Base-by-base conservation (phyloP, 108 stramenopile species). In the Cylindrotheca fusiformis region DNA sequence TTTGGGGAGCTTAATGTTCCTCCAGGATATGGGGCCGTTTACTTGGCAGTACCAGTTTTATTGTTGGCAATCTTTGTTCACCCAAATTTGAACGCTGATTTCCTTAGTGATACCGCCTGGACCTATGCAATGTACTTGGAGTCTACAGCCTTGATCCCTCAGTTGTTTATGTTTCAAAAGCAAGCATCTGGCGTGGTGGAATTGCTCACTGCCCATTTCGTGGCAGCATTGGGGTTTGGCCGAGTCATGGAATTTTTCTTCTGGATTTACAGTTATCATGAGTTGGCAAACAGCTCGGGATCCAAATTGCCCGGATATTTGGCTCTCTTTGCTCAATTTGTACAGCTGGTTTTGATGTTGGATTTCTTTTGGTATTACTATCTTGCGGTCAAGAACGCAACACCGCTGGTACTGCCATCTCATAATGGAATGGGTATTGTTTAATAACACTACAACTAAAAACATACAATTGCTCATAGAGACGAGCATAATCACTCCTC, bases 301-400 rank as follows among this genome's bases (percentile, higher is more conserved):
- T 93, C 92, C 29, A 78, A 78, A 56, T 67, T 95, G 59, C 95
- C 96, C 46, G 99, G 99, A 36, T 94, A 96, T 67, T 63, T 98
- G 30, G 97, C 98, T n/a, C 76, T 99, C 33, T 78, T 97, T 64
- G 76, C 95, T 12, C 99, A 98, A 78, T 87, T 98, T 58, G 75
- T 94, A n/a, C 97, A 99, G 69, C 77, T 97, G 58, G 78, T 95
- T 54, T 72, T 98, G 57, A 98, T 99, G 97, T 68, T 85, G 25
- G 97, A 98, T 58, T 99, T 98, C 78, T 97, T 97, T 82, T 97
- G 93, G 86, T 97, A 97, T 59, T 99, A 99, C 81, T 85, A 95
- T 69, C 75, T 85, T 44, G 88, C 95, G 21, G 87, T 95, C 4
- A 88, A 89, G 67, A 92, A 88, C 71, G 88, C 92, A 27, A 95